Evolutionary conservation across 768 basidiomycete species (phyloP).

Genomic region (Cyathus striatus): DNA sequence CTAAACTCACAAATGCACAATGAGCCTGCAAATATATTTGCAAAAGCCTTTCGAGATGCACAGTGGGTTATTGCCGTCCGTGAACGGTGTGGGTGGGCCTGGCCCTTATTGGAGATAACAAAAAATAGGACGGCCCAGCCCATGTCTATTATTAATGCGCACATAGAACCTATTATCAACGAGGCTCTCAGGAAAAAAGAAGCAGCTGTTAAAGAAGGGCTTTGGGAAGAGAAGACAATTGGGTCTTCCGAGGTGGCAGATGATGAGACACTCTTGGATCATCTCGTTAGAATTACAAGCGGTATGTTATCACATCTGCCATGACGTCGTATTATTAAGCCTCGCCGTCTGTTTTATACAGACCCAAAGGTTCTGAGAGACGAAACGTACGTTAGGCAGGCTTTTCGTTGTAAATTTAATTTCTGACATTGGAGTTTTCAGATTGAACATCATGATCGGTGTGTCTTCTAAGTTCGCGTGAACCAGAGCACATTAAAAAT

Average conservation of each 20-base stretch:
- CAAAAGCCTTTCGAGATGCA: not conserved
- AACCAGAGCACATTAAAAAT: not conserved
- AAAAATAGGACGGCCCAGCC: not conserved
- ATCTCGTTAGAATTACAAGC: not conserved
- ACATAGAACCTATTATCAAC: not conserved
- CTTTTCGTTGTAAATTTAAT: not conserved
- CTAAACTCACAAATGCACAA: constrained; percentile 14
- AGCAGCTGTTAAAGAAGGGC: not conserved
- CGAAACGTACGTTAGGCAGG: not conserved
- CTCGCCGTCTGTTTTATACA: too few species aligned
- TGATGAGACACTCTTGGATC: not conserved
- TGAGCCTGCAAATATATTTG: constrained; percentile 1
- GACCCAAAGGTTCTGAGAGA: not conserved
- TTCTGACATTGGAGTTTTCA: not conserved
- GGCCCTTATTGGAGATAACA: not conserved
- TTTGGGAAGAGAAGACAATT: not conserved
- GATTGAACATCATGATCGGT: not conserved
- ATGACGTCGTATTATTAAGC: too few species aligned
- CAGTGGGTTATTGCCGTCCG: not conserved
- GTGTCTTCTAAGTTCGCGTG: not conserved
- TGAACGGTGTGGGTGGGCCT: not conserved
- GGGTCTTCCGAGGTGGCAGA: not conserved
- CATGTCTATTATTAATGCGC: not conserved
- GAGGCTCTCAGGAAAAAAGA: not conserved
- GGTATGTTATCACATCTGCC: not conserved